Conservation (phyloP, 1,284 basidiomycete genomes). For the Polyporus tsugae region DNA sequence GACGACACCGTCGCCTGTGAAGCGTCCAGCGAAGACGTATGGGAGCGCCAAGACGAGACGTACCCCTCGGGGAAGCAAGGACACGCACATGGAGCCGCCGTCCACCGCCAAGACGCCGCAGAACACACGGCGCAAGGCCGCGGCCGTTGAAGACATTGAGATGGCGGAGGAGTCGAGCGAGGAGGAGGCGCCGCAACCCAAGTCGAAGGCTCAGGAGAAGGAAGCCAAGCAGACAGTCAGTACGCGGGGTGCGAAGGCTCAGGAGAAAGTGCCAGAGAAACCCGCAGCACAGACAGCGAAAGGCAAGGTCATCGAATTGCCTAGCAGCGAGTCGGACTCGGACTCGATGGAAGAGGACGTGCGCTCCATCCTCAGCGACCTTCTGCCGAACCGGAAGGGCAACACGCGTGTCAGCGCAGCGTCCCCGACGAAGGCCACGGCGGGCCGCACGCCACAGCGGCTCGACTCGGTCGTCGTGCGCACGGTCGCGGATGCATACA, state of each 20-base stretch:
- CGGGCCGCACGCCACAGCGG: conserved; percentile 18
- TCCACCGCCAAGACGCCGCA: conserved; percentile 27
- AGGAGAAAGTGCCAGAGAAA: conserved; percentile 19
- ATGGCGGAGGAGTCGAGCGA: conserved; percentile 20
- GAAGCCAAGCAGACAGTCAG: conserved; percentile 18
- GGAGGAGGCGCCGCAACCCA: conserved; percentile 14
- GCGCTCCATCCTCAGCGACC: conserved; percentile 26
- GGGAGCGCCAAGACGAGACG: conserved; percentile 22
- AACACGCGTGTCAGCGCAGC: conserved; percentile 14
- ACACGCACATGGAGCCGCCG: conserved; percentile 18
- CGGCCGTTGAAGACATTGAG: conserved; percentile 21
- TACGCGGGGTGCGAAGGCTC: conserved; percentile 1
- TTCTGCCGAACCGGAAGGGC: conserved; percentile 20
- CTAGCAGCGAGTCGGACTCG: conserved; percentile 18
- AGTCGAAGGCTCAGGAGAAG: conserved; percentile 15
- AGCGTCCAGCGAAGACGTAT: conserved; percentile 21
- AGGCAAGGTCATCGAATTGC: conserved; percentile 14
- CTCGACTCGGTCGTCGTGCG: conserved; percentile 33
- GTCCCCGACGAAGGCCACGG: conserved; percentile 1
- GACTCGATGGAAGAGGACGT: conserved; percentile 26
- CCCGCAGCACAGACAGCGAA: conserved; percentile 13
- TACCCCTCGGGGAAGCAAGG: conserved; percentile 3
- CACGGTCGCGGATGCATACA: conserved; percentile 30
- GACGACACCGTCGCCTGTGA: conserved; percentile 16
- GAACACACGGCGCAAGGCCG: conserved; percentile 7